Conservation (phyloP, 139 green algal species). For the Closterium sp. region DNA sequence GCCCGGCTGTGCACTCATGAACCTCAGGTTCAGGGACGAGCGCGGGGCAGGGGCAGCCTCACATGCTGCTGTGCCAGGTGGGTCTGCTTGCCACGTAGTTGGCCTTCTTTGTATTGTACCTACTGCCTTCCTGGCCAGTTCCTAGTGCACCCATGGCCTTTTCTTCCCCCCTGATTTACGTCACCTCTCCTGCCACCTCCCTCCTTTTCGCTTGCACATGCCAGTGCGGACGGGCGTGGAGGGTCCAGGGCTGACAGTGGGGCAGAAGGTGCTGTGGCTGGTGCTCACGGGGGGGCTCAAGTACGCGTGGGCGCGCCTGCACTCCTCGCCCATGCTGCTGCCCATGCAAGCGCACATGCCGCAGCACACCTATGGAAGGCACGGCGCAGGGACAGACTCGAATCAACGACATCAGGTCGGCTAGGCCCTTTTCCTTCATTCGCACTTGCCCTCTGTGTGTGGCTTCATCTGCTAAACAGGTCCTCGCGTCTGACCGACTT, state of each 20-base stretch:
- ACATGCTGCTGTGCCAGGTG: not conserved
- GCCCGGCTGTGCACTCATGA: slow-evolving; percentile 82
- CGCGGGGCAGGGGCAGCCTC: not conserved
- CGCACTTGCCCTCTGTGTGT: not conserved
- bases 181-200: no score
- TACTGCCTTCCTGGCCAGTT: no score
- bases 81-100: not conserved
- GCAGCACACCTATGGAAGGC: not conserved
- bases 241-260: slow-evolving; percentile 33
- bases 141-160: no score
- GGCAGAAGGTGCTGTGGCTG: slow-evolving; percentile 37
- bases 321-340: not conserved
- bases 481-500: no score
- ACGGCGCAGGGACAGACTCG: not conserved
- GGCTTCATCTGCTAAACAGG: not conserved
- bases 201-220: no score
- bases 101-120: no score
- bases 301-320: slow-evolving; percentile 36
- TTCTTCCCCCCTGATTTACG: no score
- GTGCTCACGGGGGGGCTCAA: slow-evolving; percentile 3
- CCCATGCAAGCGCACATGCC: not conserved
- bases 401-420: not conserved
- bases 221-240: slow-evolving; percentile 48
- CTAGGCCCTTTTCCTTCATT: not conserved
- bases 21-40: slow-evolving; percentile 72